Base-by-base conservation (phyloP, 345 rosid species). In the Physaria fendleri region DNA sequence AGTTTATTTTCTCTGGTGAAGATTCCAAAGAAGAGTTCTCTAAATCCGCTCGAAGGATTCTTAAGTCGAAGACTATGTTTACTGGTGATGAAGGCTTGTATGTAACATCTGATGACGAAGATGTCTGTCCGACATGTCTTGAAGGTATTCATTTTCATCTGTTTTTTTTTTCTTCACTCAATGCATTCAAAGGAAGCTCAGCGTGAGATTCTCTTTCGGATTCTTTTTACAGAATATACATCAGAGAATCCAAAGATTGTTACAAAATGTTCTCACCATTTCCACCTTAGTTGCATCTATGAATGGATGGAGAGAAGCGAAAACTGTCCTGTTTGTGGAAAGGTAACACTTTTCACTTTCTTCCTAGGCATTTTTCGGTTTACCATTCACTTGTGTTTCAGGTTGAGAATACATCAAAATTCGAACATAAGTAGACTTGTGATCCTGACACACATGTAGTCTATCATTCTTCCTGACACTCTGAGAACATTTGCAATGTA, bases 271-370 rank as follows among this genome's bases (percentile, higher is more conserved):
- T 83, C 76, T 66, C 99, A 93, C 78, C 94, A 89, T 81, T 93
- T 87, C 74, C 99, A 93, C 73, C 97, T 93, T 21, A 81, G 97
- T 73, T 93, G 99, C 80, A 93, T 93, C 62, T 93, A 85, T 69
- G 99, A 89, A 74, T 93, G 99, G 99, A 89, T 83, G 95, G 99
- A 93, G 79, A 89, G 99, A 87, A 93, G 97, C 65, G 97, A 93
- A 30, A 78, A 66, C 71, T 93, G 99, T 64, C 97, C 99, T 29
- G 92, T 89, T 49, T 93, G 99, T 65, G 95, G 99, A 71, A 87
- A 85, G 99, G 99, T 93, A 78, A 57, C 42, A 28, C 28, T 56
- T 72, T 49, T 44, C 30, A 5, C 56, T 10, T 46, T 55, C 41
- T 56, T 39, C 45, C 22, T 21, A 47, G 18, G 42, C 49, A 56